Percentiles rank a stretch among this genome's conserved stretches.
These are phyloP conservation scores for Lactarius sanguifluus DNA, from an alignment of 768 basidiomycete species.

Conservation along the genomic window DNA sequence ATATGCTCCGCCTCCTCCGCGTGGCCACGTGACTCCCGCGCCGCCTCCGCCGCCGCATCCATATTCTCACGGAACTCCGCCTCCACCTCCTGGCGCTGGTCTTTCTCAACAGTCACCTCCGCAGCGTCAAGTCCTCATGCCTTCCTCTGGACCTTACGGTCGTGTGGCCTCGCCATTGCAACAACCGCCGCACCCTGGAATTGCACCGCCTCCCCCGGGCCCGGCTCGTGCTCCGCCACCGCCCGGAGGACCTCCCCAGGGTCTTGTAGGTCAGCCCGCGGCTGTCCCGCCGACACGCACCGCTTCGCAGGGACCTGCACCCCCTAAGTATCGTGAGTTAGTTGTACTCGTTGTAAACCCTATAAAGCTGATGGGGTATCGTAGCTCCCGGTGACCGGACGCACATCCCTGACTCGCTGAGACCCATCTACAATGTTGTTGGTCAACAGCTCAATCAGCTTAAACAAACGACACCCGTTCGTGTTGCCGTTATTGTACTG, in stretches of 20 bases:
- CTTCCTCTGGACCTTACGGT: constrained; percentile 35
- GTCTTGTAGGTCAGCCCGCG: constrained; percentile 8
- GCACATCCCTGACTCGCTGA: constrained; percentile 78
- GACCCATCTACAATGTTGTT: constrained; percentile 67
- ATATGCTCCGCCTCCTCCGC: constrained; percentile 34
- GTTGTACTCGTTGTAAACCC: not conserved
- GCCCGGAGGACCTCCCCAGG: constrained; percentile 27
- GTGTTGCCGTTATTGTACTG: constrained; percentile 34
- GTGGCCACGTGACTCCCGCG: constrained; percentile 28
- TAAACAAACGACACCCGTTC: constrained; percentile 74
- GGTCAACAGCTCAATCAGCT: constrained; percentile 60
- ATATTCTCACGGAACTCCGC: constrained; percentile 37
- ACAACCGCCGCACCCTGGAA: constrained; percentile 19
- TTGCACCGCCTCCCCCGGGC: constrained; percentile 25
- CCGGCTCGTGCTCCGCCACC: constrained; percentile 37
- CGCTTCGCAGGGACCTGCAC: constrained; percentile 20
- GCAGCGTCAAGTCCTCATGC: constrained; percentile 21
- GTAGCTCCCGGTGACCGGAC: constrained; percentile 85
- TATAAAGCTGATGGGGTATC: constrained; percentile 16
- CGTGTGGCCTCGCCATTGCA: constrained; percentile 26
- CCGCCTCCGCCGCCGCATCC: constrained; percentile 34
- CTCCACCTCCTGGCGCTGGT: constrained; percentile 44
- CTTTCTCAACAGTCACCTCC: constrained; percentile 35
- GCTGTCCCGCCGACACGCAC: constrained; percentile 21
- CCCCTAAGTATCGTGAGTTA: constrained; percentile 60